Conservation (phyloP, 192 early-diverging fungal genomes). For the Backusella luteola region DNA sequence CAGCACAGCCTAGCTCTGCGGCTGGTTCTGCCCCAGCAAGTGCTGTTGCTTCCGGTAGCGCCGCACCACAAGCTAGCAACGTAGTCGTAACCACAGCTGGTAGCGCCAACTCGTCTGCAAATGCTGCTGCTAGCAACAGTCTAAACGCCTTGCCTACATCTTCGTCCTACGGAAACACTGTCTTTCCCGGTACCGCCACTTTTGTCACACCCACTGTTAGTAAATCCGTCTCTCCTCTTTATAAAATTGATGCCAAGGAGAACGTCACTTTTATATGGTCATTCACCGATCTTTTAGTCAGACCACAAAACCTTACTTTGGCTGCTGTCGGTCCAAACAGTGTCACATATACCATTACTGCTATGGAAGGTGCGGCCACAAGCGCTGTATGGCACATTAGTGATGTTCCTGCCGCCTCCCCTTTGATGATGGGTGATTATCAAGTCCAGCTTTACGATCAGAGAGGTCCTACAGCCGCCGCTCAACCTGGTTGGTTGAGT, state of each 20-base stretch:
- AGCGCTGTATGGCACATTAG: constrained; percentile 35
- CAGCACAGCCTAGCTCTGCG: background rate
- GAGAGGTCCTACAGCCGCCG: constrained; percentile 25
- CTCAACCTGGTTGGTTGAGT: constrained; percentile 29
- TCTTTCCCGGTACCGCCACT: constrained; percentile 23
- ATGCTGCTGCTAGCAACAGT: constrained; percentile 2
- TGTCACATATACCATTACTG: constrained; percentile 26
- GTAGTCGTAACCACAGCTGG: background rate
- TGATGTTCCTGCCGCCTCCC: constrained; percentile 19
- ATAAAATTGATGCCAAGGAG: constrained; percentile 21
- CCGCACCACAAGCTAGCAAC: background rate
- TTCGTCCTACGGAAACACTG: constrained; percentile 23
- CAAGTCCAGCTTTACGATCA: constrained; percentile 38
- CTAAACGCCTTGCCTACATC: constrained; percentile 27
- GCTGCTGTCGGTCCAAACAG: constrained; percentile 27
- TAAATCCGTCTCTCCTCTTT: constrained; percentile 33
- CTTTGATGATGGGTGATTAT: constrained; percentile 36
- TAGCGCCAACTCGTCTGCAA: background rate
- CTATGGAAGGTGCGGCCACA: constrained; percentile 22
- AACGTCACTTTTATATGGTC: constrained; percentile 39
- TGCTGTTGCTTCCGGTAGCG: background rate
- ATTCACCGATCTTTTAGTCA: constrained; percentile 35
- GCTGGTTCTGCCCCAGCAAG: background rate
- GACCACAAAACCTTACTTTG: constrained; percentile 27
- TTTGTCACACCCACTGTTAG: constrained; percentile 30